phyloP scores from a whole-genome alignment of 2,329 filamentous ascomycete genomes.

The Ophiocordyceps camponoti-saundersi region DNA sequence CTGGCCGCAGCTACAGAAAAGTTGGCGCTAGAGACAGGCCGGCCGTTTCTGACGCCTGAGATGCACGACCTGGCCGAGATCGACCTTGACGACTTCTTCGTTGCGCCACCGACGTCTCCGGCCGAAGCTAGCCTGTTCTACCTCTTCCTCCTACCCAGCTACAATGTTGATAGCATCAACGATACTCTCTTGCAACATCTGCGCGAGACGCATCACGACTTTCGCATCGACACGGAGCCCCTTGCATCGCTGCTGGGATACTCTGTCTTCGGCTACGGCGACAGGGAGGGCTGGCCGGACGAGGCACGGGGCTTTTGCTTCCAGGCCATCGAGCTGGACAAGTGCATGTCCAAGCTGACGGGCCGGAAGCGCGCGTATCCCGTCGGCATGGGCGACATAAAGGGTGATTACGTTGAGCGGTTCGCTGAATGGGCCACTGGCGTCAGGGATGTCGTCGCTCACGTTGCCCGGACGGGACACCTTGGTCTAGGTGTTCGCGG shows the following conservation, averaged over 20 bases:
- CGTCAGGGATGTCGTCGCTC: slow-evolving; percentile 51
- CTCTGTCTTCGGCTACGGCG: slow-evolving; percentile 86
- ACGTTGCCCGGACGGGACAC: slow-evolving; percentile 40
- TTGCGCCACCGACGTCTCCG: slow-evolving; percentile 49
- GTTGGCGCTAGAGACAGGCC: slow-evolving; percentile 20
- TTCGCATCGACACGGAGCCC: slow-evolving; percentile 82
- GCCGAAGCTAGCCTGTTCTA: slow-evolving; percentile 56
- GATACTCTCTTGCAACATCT: slow-evolving; percentile 77
- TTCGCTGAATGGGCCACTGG: slow-evolving; percentile 67
- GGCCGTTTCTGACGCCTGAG: slow-evolving; percentile 37
- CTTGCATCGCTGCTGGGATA: slow-evolving; percentile 66
- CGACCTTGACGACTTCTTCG: slow-evolving; percentile 88
- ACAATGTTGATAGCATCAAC: slow-evolving; percentile 88
- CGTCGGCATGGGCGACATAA: slow-evolving; percentile 74
- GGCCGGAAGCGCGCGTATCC: slow-evolving; percentile 75
- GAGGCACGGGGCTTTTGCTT: slow-evolving; percentile 86
- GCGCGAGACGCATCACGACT: slow-evolving; percentile 88
- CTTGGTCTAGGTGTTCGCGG: slow-evolving; percentile 53
- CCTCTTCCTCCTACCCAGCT: slow-evolving; percentile 70
- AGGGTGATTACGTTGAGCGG: slow-evolving; percentile 48
- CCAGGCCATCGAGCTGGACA: slow-evolving; percentile 79
- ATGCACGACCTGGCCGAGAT: slow-evolving; percentile 67
- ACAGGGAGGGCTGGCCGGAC: slow-evolving; percentile 80
- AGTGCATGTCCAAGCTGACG: slow-evolving; percentile 94
- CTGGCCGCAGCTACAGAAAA: slow-evolving; percentile 35